Evolutionary conservation across 2,329 filamentous ascomycete genomes (phyloP).

Genomic region (Fusarium begoniae): DNA sequence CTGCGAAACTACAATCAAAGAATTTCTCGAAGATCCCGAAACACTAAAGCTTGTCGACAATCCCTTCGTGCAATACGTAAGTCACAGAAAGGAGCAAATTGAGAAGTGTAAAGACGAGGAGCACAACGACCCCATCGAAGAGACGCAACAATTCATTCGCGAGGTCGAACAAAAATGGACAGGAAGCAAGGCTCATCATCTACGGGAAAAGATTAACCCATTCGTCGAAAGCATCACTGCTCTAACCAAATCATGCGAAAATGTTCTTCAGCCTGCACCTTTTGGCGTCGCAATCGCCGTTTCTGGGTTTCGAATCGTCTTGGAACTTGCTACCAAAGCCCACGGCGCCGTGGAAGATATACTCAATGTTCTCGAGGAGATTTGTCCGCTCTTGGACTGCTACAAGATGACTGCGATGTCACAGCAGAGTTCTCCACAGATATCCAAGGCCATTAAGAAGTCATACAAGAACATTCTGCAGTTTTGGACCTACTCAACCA

Average conservation of each 20-base stretch:
- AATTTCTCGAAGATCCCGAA: background rate
- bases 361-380: background rate
- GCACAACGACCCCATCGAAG: background rate
- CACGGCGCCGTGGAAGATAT: background rate
- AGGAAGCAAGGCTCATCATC: background rate
- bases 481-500: background rate
- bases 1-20: background rate
- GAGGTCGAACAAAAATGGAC: background rate
- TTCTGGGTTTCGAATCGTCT: background rate
- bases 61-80: background rate
- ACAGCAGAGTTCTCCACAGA: background rate
- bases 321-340: background rate
- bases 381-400: background rate
- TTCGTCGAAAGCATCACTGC: background rate
- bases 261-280: background rate
- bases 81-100: background rate
- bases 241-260: background rate
- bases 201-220: background rate
- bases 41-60: background rate
- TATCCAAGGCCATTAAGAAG: background rate
- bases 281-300: background rate
- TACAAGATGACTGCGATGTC: background rate
- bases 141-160: background rate
- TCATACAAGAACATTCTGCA: background rate
- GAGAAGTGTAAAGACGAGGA: background rate